These are phyloP conservation scores for Zangia roseola DNA, from an alignment of 768 basidiomycete genomes.

Conservation along the genomic window DNA sequence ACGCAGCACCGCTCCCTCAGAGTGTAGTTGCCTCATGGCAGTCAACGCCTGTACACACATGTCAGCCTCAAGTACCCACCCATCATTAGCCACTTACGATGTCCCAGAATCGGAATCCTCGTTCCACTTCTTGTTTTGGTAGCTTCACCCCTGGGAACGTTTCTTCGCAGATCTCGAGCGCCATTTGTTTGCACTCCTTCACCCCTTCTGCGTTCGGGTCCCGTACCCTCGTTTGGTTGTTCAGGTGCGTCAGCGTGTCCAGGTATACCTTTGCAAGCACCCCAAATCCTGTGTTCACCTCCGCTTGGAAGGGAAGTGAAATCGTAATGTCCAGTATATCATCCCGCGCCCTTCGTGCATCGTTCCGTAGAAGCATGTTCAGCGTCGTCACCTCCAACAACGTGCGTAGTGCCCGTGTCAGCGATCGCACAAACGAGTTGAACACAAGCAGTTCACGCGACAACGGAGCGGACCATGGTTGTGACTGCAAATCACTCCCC, in stretches of 20 bases:
- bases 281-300: slow-evolving; percentile 97
- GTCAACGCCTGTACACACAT: slow-evolving; percentile 61
- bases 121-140: slow-evolving; percentile 86
- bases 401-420: slow-evolving; percentile 87
- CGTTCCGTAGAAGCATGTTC: slow-evolving; percentile 89
- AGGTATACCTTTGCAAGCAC: slow-evolving; percentile 96
- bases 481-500: slow-evolving; percentile 48
- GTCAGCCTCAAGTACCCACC: slow-evolving; percentile 25
- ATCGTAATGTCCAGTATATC: slow-evolving; percentile 91
- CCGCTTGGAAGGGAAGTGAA: slow-evolving; percentile 91
- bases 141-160: slow-evolving; percentile 90
- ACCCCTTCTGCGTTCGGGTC: slow-evolving; percentile 80
- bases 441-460: slow-evolving; percentile 96
- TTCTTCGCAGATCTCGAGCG: slow-evolving; percentile 89
- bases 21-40: slow-evolving; percentile 87
- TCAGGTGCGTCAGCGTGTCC: slow-evolving; percentile 87
- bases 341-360: slow-evolving; percentile 83
- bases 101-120: slow-evolving; percentile 99
- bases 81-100: slow-evolving; percentile 58
- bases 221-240: slow-evolving; percentile 72
- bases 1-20: slow-evolving; percentile 74
- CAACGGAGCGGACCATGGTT: slow-evolving; percentile 93
- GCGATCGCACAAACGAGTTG: slow-evolving; percentile 93
- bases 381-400: slow-evolving; percentile 88
- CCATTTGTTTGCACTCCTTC: slow-evolving; percentile 78